phyloP scores from a whole-genome alignment of 176 grass and related monocot genomes.

The Oryza coarctata region DNA sequence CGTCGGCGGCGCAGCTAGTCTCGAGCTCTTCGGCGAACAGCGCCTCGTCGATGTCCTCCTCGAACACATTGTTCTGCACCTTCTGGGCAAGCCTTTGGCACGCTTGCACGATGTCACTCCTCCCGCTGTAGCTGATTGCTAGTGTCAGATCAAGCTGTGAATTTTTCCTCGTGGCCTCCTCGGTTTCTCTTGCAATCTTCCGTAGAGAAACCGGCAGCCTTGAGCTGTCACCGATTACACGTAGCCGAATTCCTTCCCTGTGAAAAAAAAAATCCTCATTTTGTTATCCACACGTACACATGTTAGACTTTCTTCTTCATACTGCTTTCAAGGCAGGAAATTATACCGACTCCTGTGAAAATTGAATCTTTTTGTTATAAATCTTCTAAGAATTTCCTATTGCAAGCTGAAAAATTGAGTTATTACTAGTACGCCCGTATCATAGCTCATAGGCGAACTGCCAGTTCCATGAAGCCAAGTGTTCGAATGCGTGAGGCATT shows the following conservation, averaged over 20 bases:
- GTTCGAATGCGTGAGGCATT: constrained; percentile 9
- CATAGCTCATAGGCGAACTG: background rate
- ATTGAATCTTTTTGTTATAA: background rate
- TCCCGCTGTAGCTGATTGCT: constrained; percentile 69
- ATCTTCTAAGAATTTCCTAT: background rate
- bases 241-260: constrained; percentile 55
- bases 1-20: constrained; percentile 31
- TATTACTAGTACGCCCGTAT: background rate
- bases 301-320: background rate
- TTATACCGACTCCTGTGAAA: background rate
- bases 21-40: constrained; percentile 55
- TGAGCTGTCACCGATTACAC: constrained; percentile 58
- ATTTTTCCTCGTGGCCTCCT: constrained; percentile 52
- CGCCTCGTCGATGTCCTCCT: constrained; percentile 66
- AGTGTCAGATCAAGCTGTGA: constrained; percentile 44
- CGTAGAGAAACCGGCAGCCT: constrained; percentile 57
- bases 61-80: constrained; percentile 40
- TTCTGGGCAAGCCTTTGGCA: constrained; percentile 54
- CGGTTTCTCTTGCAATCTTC: constrained; percentile 39
- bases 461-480: background rate
- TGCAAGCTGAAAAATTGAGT: background rate
- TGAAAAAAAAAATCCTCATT: background rate
- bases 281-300: background rate
- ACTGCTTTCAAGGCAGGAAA: background rate
- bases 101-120: constrained; percentile 57